phyloP scores from a whole-genome alignment of 352 stramenopile genomes.

The Globisporangium camurandrum region DNA sequence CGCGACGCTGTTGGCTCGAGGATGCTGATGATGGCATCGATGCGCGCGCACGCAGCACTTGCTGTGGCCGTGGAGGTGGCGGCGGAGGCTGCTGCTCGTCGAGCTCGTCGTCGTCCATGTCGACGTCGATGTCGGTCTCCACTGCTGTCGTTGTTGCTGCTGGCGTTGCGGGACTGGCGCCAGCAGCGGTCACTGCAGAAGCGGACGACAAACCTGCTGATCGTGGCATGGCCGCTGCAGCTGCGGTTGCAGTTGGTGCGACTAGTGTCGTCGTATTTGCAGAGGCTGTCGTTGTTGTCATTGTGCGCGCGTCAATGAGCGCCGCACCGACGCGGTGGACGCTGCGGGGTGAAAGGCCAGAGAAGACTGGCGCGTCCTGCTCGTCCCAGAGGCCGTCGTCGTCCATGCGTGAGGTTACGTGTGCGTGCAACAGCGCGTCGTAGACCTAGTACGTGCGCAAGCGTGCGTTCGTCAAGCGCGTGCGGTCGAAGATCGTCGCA shows the following conservation, averaged over 20 bases:
- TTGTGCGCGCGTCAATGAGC: conserved; percentile 5
- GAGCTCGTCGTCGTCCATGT: conserved; percentile 1
- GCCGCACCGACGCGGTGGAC: conserved; percentile 9
- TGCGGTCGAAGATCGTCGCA: too few relatives aligned
- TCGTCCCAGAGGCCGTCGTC: conserved; percentile 6
- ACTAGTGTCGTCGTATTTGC: conserved; percentile 1
- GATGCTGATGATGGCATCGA: too few relatives aligned
- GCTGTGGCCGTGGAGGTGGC: neutral
- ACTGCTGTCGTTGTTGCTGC: conserved; percentile 1
- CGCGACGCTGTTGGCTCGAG: conserved; percentile 6
- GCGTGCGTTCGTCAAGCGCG: too few relatives aligned
- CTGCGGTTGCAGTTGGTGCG: neutral
- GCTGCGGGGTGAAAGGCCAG: conserved; percentile 11
- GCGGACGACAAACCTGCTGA: too few relatives aligned
- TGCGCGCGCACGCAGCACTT: neutral
- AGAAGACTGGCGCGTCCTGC: conserved; percentile 10
- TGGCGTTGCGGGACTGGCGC: neutral
- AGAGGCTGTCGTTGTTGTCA: neutral
- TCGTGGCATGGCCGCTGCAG: neutral
- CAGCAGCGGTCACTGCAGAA: too few relatives aligned
- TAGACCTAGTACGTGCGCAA: too few relatives aligned
- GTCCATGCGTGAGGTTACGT: too few relatives aligned
- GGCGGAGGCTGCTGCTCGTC: conserved; percentile 5
- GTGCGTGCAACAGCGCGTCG: too few relatives aligned
- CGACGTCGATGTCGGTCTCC: conserved; percentile 2